Conservation (phyloP, 2,329 filamentous ascomycete genomes). For the Xylariaceae sp. region DNA sequence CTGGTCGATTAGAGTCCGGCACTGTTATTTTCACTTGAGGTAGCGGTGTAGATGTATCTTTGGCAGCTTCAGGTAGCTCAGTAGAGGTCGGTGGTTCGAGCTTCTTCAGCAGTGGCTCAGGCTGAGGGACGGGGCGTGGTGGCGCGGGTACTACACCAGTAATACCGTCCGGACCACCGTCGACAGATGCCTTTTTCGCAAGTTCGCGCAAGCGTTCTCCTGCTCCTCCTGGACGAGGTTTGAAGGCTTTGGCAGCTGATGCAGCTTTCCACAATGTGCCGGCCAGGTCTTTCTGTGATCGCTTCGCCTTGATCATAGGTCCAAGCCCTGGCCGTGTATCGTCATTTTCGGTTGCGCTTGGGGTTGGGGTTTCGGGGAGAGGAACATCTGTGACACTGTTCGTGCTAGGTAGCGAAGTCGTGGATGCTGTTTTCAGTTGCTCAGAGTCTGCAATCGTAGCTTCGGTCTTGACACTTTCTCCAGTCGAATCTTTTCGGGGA, state of each 20-base stretch:
- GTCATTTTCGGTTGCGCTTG: conserved; percentile 27
- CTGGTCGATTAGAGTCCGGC: conserved; percentile 39
- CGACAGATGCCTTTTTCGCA: conserved; percentile 51
- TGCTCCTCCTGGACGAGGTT: conserved; percentile 81
- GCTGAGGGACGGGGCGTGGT: conserved; percentile 41
- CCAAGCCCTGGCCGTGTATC: conserved; percentile 68
- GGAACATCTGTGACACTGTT: conserved; percentile 20
- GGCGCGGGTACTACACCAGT: conserved; percentile 84
- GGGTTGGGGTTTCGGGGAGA: conserved; percentile 20
- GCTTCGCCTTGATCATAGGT: conserved; percentile 84
- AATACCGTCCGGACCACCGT: conserved; percentile 83
- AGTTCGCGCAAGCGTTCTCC: conserved; percentile 70
- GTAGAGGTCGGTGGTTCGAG: conserved; percentile 32
- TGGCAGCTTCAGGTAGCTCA: conserved; percentile 33
- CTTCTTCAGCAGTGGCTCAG: conserved; percentile 33
- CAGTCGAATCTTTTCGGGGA: conserved; percentile 42
- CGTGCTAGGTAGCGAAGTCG: conserved; percentile 9
- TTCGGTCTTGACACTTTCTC: conserved; percentile 33
- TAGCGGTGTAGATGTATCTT: conserved; percentile 36
- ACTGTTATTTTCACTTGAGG: conserved; percentile 59
- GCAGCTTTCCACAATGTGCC: conserved; percentile 78
- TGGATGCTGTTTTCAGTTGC: conserved; percentile 13
- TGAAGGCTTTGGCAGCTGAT: conserved; percentile 68
- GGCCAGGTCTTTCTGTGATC: conserved; percentile 68
- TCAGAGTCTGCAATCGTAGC: conserved; percentile 25